Base-by-base conservation (phyloP, 2,329 filamentous ascomycete species). In the Ascochyta clinopodiicola region DNA sequence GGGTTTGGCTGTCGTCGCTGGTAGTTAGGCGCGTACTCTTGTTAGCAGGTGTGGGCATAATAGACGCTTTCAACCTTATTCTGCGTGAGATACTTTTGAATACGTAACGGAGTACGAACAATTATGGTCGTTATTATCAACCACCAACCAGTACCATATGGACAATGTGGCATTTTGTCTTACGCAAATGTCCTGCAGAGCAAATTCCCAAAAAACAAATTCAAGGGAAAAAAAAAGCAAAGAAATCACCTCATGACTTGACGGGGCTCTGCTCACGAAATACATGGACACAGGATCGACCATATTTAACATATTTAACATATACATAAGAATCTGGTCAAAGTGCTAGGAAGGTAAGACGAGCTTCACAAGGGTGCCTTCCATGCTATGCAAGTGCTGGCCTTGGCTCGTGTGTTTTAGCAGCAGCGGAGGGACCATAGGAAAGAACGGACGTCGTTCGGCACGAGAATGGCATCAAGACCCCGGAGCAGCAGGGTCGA, bases 1-100 rank as follows among this genome's bases (percentile, higher is more conserved):
- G 64, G 93, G 92, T 8, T 77, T 99, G 72, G 95, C 95, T 31
- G 91, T 98, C 56, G 93, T 99, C 62, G 89, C 89, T 15, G 91
- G 90, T 40, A 84, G 83, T 44, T 91, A 50, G 36, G 6, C 3
- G 12, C n/a, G 5, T 13, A 4, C 7, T 2, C 6, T 2, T 9
- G 17, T 12, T n/a, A 9, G 8, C 17, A 24, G 39, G 17, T 15
- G 15, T 38, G 15, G 29, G 27, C 8, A 13, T 15, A 31, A 31
- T 31, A 31, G 3, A 31, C 29, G 15, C 12, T 10, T 15, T 31
- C 6, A 31, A 31, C 12, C 29, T 31, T 31, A 4, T 31, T 31
- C 13, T 31, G 29, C 29, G 10, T 31, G 29, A 31, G 29, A 7
- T 78, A 73, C n/a, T 19, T 13, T 31, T 21, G 34, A 21, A 19